Base-by-base conservation (phyloP, 257 asterid species). In the Anisodus tanguticus region DNA sequence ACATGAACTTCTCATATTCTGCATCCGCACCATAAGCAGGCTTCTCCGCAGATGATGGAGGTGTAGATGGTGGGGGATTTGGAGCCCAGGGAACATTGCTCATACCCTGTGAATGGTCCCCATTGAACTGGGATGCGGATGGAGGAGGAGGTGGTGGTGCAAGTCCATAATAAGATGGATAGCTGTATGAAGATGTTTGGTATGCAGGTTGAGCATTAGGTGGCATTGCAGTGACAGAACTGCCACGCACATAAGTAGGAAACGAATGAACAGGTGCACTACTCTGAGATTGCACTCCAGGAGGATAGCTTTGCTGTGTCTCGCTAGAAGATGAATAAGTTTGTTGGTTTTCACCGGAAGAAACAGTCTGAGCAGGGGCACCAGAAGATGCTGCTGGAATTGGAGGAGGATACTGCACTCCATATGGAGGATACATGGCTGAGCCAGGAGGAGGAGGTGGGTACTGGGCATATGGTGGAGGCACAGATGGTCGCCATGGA, bases 1-100 rank as follows among this genome's bases (percentile, higher is more conserved):
- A 93, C 98, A 96, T 94, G 94, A 96, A 96, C 90, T 92, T 96
- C 90, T 94, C 99, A 84, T 93, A 96, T 83, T 96, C 99, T 51
- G 97, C 79, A 67, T 94, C 99, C 1, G 89, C 43, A 54, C 91
- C 88, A 81, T 85, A 76, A 79, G 81, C 86, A 79, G 89, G 89
- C 81, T 92, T 95, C 86, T 93, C 98, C 15, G 90, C 85, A 80
- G 97, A 82, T 51, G 95, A 81, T 37, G 87, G 86, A 49, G 98
- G 92, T 69, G 95, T 93, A 15, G 93, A 95, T 60, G 77, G 86
- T 22, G 92, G 89, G 41, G 90, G 94, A 80, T 87, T 93, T 51
- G 98, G 89, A 54, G 98, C 94, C 99, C 99, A 95, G 11, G 98
- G 97, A 84, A 71, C 97, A 85, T 87, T 91, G 53, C 92, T 81